Base-by-base conservation (phyloP, 164 flowering plant genomes). In the Nelumbo lutea region DNA sequence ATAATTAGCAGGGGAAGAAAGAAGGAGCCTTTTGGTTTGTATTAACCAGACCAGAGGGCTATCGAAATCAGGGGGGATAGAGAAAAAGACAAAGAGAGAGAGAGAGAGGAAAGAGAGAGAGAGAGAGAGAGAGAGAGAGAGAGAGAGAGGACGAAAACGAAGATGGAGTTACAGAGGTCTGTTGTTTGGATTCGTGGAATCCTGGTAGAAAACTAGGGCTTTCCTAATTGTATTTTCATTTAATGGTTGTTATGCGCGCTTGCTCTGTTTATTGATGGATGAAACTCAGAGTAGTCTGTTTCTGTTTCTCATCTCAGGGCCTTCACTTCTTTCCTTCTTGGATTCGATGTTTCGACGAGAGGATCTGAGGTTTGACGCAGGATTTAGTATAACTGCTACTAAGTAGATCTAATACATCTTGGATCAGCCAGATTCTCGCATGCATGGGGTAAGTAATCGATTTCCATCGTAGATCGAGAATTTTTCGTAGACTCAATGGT, bases 391-490 rank as follows among this genome's bases (percentile, higher is more conserved):
- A 72, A 77, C 78, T 80, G 82, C 77, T 69, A 15, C 51, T 80
- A 9, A 46, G 56, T 42, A 61, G 66, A 47, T 79, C 86, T 39
- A 15, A 79, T 59, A 50, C 81, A 59, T 69, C 80, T 81, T 87
- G 86, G 88, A 78, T 87, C 76, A 15, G 61, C 69, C 83, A 74
- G 40, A 68, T 89, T 68, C 64, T 87, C 39, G 87, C 80, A 67
- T 87, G 88, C 69, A 81, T 84, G 83, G 90, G 94, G 94, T 89
- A 81, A 76, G 81, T 68, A 3, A 48, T 75, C 69, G 68, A 61
- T 72, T 75, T 68, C 46, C 8, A 41, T 65, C 9, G 10, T 44
- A 48, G 60, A 67, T 59, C 58, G 44, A 27, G 14, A 7, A 47
- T 5, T 52, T 13, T 59, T 6, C 43, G 3, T 8, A 48, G 10